Base-by-base conservation (phyloP, 768 basidiomycete species). In the Xerocomellus amylosporus region DNA sequence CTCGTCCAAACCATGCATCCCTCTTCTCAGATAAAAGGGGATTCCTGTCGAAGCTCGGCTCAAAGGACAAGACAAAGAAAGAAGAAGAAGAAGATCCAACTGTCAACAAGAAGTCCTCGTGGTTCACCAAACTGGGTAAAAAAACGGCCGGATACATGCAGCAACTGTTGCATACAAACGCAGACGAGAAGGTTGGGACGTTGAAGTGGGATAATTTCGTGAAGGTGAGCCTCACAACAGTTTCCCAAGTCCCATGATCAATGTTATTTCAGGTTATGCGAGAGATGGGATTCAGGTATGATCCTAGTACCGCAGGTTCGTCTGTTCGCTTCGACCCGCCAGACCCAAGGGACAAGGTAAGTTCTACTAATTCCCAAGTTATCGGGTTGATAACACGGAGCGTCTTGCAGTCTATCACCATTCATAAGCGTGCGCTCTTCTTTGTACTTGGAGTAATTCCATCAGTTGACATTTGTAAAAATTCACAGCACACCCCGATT, bases 201-300 rank as follows among this genome's bases (percentile, higher is more conserved):
- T 83, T 93, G 85, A 85, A 86, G 56, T 91, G 90, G 90, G 87
- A 91, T 34, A 73, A 81, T 53, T 90, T 93, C 66, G 65, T 90
- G 33, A 87, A 83, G 76, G 90, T 87, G 53, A 46, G 71, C 49
- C 30, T 39, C 20, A 42, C 12, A 7, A 9, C 20, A 33, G 37
- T 40, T 8, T 30, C 24, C 36, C 2, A 24, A 36, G 31, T 37
- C 28, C 36, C 37, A 9, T 34, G 30, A 43, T 52, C 9, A 38
- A 50, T 37, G 38, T 51, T 33, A 26, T 47, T 41, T 9, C 60
- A 90, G 89, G 71, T 88, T 36, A 88, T 92, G 88, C 72, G 75
- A 36, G 86, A 87, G 44, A 84, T 92, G 81, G 89, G 89, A 34
- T 92, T 92, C 68, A 71, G 72, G 3, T 85, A 84, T 59, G 83